phyloP scores from a whole-genome alignment of 441 rosid genomes.

The Melastoma candidum region DNA sequence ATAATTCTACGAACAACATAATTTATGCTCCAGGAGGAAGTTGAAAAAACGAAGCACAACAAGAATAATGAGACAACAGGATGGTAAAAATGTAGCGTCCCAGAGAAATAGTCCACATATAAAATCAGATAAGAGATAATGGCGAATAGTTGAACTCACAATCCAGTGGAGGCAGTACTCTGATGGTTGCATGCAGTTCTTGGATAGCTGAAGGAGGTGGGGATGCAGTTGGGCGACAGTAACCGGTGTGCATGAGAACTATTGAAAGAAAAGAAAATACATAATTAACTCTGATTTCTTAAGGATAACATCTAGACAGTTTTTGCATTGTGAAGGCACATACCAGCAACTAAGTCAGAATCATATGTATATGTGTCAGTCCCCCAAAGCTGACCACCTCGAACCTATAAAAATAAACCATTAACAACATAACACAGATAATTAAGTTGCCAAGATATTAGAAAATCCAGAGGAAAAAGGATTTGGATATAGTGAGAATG shows the following conservation, averaged over 20 bases:
- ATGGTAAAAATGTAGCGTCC: no score
- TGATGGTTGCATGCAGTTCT: constrained; percentile 81
- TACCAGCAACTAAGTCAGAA: constrained; percentile 99
- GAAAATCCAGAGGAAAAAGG: no score
- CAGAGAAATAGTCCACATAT: no score
- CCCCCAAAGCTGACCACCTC: constrained; percentile 98
- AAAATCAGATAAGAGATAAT: no score
- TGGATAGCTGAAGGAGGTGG: constrained; percentile 96
- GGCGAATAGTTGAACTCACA: constrained; percentile 38
- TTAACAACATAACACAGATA: constrained; percentile 14
- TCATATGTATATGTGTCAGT: constrained; percentile 94
- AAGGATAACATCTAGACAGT: no score
- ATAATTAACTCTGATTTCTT: constrained; percentile 19
- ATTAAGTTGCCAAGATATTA: not conserved
- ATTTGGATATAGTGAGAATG: no score
- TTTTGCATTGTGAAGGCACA: constrained; percentile 10
- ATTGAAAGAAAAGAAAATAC: constrained; percentile 22
- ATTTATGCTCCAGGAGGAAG: no score
- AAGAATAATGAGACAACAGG: no score
- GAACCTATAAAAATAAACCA: constrained; percentile 45
- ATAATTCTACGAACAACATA: no score
- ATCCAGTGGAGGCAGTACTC: constrained; percentile 86
- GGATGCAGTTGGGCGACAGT: constrained; percentile 94
- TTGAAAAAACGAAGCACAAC: no score
- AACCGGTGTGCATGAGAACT: constrained; percentile 99